Evolutionary conservation across 2,329 filamentous ascomycete genomes (phyloP).

Genomic region (Celoporthe dispersa): DNA sequence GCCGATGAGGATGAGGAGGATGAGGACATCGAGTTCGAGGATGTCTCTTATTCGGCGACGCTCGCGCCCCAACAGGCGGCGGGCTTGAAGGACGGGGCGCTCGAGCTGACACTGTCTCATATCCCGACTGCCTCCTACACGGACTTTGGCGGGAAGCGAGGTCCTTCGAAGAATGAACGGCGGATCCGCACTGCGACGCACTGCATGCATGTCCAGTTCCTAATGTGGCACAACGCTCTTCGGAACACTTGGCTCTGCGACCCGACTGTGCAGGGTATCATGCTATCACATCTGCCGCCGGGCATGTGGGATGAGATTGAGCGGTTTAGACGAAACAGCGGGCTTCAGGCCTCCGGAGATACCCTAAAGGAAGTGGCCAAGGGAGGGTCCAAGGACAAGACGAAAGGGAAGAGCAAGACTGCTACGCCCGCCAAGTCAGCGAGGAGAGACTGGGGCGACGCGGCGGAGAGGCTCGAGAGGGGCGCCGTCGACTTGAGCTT

Average conservation of each 20-base stretch:
- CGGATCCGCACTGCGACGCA: slow-evolving; percentile 79
- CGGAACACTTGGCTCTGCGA: slow-evolving; percentile 87
- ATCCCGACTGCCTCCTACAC: slow-evolving; percentile 56
- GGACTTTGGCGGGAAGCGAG: slow-evolving; percentile 72
- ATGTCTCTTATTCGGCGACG: slow-evolving; percentile 49
- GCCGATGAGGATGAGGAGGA: slow-evolving; percentile 57
- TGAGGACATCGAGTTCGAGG: slow-evolving; percentile 67
- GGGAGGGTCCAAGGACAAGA: slow-evolving; percentile 30
- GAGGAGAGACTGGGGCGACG: slow-evolving; percentile 71
- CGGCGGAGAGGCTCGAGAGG: slow-evolving; percentile 70
- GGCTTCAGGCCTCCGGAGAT: slow-evolving; percentile 48
- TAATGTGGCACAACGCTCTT: slow-evolving; percentile 88
- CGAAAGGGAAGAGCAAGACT: slow-evolving; percentile 46
- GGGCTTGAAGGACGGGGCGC: slow-evolving; percentile 63
- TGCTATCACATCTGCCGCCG: slow-evolving; percentile 74
- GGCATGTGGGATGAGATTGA: slow-evolving; percentile 74
- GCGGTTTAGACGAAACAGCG: slow-evolving; percentile 72
- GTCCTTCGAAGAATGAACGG: slow-evolving; percentile 82
- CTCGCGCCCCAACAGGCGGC: slow-evolving; percentile 41
- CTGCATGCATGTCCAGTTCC: slow-evolving; percentile 82
- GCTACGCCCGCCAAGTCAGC: slow-evolving; percentile 42
- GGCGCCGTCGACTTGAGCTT: slow-evolving; percentile 77
- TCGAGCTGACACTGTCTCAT: slow-evolving; percentile 71
- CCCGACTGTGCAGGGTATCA: slow-evolving; percentile 70
- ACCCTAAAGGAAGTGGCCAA: slow-evolving; percentile 43